Evolutionary conservation across 2,329 filamentous ascomycete genomes (phyloP).

Genomic region (Sporothrix pseudoabietina): DNA sequence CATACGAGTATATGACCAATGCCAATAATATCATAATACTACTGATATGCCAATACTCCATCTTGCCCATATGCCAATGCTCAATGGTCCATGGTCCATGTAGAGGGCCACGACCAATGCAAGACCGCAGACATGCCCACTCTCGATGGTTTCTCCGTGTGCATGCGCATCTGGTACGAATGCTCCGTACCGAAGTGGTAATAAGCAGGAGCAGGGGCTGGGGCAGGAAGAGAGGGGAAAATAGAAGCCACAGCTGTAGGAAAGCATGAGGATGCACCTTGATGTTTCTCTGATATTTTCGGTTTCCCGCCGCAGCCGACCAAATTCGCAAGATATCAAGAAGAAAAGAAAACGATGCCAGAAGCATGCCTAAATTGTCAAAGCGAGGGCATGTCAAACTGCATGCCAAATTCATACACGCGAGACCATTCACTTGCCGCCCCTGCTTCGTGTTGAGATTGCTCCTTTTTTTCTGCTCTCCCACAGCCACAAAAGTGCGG

Average conservation of each 20-base stretch:
- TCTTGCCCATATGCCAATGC: neutral
- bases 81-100: constrained; percentile 5
- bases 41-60: neutral
- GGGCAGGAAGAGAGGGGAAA: neutral
- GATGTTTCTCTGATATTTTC: neutral
- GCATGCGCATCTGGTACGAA: constrained; percentile 1
- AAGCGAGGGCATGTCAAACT: neutral
- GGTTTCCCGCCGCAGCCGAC: constrained; percentile 27
- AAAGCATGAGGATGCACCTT: neutral
- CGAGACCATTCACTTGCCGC: neutral
- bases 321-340: neutral
- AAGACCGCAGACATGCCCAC: constrained; percentile 13
- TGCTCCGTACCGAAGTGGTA: constrained; percentile 12
- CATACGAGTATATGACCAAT: neutral
- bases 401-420: neutral
- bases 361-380: neutral
- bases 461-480: neutral
- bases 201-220: neutral
- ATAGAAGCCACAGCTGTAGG: neutral
- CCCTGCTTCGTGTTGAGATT: neutral
- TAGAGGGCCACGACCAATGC: neutral
- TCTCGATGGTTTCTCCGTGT: constrained; percentile 3
- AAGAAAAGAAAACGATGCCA: neutral
- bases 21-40: neutral
- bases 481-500: constrained; percentile 19